phyloP scores from a whole-genome alignment of 1,284 basidiomycete genomes.

The Leccinum angustisporum region DNA sequence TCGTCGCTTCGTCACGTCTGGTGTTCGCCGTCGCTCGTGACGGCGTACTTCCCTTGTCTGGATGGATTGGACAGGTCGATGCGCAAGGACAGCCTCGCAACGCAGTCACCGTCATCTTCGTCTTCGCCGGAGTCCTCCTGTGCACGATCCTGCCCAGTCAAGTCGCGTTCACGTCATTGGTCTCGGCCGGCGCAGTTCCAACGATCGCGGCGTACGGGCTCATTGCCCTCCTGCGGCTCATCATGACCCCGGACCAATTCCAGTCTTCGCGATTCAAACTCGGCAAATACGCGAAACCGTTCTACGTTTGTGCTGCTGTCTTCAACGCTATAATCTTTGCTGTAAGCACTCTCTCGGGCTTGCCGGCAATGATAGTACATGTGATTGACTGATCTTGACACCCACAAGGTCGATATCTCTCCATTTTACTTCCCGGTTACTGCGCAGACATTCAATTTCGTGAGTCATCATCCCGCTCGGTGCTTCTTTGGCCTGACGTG shows the following conservation, averaged over 20 bases:
- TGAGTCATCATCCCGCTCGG: conserved; percentile 38
- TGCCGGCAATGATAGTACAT: not conserved
- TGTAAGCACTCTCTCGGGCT: conserved; percentile 42
- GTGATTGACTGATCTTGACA: conserved; percentile 1
- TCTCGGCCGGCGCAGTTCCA: conserved; percentile 79
- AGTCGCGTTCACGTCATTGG: conserved; percentile 83
- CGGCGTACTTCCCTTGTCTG: conserved; percentile 78
- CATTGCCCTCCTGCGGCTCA: conserved; percentile 69
- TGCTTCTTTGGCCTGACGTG: conserved; percentile 15
- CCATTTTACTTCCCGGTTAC: conserved; percentile 82
- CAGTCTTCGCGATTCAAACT: conserved; percentile 68
- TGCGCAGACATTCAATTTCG: conserved; percentile 76
- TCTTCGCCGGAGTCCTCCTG: conserved; percentile 69
- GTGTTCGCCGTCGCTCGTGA: conserved; percentile 87
- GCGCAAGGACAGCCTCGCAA: conserved; percentile 70
- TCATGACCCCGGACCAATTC: conserved; percentile 75
- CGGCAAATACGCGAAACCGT: conserved; percentile 62
- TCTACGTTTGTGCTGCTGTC: conserved; percentile 63
- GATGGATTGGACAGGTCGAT: conserved; percentile 78
- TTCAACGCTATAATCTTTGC: conserved; percentile 76
- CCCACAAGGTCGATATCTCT: conserved; percentile 66
- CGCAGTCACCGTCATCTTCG: conserved; percentile 78
- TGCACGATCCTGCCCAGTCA: conserved; percentile 84
- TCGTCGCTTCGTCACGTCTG: conserved; percentile 82
- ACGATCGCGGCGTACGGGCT: conserved; percentile 83